A percentile compares a stretch with the other conserved stretches of the same genome.
These are phyloP conservation scores for Suillus discolor DNA, from an alignment of 768 basidiomycete species.

Conservation along the genomic window DNA sequence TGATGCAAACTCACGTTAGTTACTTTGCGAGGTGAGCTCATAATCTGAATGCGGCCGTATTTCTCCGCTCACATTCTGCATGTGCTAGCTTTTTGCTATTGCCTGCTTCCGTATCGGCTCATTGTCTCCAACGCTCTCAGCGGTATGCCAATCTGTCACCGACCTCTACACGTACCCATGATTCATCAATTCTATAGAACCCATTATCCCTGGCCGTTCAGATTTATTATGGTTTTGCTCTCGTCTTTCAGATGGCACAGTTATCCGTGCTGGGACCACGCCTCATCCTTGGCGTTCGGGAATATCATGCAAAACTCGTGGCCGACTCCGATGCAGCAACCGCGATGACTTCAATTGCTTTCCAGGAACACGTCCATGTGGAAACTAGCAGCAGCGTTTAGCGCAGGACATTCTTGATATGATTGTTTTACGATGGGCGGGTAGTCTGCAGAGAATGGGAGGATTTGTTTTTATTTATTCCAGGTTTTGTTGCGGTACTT, in stretches of 20 bases:
- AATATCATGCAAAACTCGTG: neutral
- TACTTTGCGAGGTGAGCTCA: neutral
- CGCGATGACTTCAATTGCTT: neutral
- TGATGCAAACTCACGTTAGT: neutral
- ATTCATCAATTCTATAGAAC: neutral
- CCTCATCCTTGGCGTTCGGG: neutral
- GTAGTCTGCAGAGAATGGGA: neutral
- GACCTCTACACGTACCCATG: neutral
- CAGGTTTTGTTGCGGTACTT: neutral
- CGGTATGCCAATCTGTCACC: neutral
- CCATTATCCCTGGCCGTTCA: fast-evolving
- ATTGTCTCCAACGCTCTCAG: neutral
- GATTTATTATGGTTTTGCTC: neutral
- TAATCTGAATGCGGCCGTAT: neutral
- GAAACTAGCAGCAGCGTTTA: neutral
- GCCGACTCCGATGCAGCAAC: neutral
- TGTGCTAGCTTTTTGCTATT: neutral
- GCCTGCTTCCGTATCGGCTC: neutral
- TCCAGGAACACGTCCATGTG: neutral
- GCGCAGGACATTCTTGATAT: neutral
- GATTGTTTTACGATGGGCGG: neutral
- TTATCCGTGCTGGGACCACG: neutral
- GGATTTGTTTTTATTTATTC: neutral
- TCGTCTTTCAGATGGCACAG: neutral
- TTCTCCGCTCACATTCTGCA: neutral